Evolutionary conservation across 1,284 basidiomycete genomes (phyloP).

Genomic region (Gomphus bonarii): DNA sequence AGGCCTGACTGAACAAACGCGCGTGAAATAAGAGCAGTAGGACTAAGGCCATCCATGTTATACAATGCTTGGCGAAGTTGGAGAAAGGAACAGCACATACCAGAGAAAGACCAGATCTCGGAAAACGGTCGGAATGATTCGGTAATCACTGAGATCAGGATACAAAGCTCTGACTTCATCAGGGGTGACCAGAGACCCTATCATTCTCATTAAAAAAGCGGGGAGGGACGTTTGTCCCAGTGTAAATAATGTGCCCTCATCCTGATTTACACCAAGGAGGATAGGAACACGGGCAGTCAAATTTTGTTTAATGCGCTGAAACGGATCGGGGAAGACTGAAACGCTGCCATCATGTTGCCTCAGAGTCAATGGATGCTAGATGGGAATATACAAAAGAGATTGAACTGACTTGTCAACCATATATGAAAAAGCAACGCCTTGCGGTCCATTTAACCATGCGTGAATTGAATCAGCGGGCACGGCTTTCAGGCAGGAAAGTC

Average conservation of each 20-base stretch:
- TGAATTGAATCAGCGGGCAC: slow-evolving; percentile 4
- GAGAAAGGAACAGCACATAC: background rate
- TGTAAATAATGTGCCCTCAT: slow-evolving; percentile 12
- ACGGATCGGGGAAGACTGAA: slow-evolving; percentile 12
- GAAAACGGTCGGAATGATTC: slow-evolving; percentile 4
- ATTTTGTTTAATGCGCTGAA: slow-evolving; percentile 12
- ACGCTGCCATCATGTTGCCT: slow-evolving; percentile 2
- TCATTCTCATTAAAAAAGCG: background rate
- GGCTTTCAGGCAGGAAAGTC: slow-evolving; percentile 7
- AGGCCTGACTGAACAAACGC: slow-evolving; percentile 12
- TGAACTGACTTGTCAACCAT: slow-evolving; percentile 6
- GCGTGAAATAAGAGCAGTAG: slow-evolving; percentile 12
- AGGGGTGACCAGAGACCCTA: background rate
- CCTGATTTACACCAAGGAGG: slow-evolving; percentile 12
- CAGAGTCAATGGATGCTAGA: background rate
- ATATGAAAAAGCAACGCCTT: background rate
- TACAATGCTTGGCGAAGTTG: background rate
- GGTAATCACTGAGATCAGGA: slow-evolving; percentile 1
- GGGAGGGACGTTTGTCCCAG: slow-evolving; percentile 1
- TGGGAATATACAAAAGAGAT: background rate
- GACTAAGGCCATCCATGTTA: slow-evolving; percentile 1
- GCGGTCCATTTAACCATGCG: slow-evolving; percentile 4
- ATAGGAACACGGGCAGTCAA: slow-evolving; percentile 13
- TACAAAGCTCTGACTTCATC: slow-evolving; percentile 10
- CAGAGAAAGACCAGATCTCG: slow-evolving; percentile 7